Base-by-base conservation (phyloP, 495 filamentous ascomycete species). In the Astrothelium subdiscretum region DNA sequence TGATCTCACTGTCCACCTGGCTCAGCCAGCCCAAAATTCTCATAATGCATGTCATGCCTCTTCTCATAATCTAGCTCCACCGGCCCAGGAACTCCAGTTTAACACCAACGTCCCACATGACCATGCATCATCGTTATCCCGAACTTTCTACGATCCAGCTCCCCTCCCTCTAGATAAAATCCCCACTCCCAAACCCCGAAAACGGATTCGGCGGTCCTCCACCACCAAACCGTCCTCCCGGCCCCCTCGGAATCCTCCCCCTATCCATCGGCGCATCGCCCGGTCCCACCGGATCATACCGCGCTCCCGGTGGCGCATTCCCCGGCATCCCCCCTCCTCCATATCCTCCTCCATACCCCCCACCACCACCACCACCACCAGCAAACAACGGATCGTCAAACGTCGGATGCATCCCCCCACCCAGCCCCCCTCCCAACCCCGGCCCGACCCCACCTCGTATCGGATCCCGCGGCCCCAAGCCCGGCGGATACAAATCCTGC, bases 351-450 rank as follows among this genome's bases (percentile, higher is more conserved):
- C 68, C 63, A 0, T 20, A 20, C 43, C 43, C n/a, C n/a, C 43
- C n/a, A n/a, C n/a, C n/a, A n/a, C n/a, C n/a, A n/a, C n/a, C n/a
- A n/a, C n/a, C n/a, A n/a, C n/a, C n/a, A n/a, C n/a, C 43, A 5
- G 61, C 82, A 72, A 97, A 97, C 67, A 97, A 72, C 31, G 90
- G 91, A 72, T 97, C 94, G 69, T 97, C 90, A 68, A 95, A 92
- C 0, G 90, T 95, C 0, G 94, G 94, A 74, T 97, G 89, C 94
- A 97, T 97, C 1, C 94, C 94, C 44, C 86, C 83, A 3, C 81
- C 81, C 2, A 75, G 74, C 40, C 72, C 70, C 40, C 72, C 70
- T 18, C 79, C 78, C 32, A 77, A 70, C 1, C 83, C 76, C 61
- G 80, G 79, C 2, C 74, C 60, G 0, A 90, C 80, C 12, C 80